Base-by-base conservation (phyloP, 2,329 filamentous ascomycete genomes). In the Neonectria hederae region DNA sequence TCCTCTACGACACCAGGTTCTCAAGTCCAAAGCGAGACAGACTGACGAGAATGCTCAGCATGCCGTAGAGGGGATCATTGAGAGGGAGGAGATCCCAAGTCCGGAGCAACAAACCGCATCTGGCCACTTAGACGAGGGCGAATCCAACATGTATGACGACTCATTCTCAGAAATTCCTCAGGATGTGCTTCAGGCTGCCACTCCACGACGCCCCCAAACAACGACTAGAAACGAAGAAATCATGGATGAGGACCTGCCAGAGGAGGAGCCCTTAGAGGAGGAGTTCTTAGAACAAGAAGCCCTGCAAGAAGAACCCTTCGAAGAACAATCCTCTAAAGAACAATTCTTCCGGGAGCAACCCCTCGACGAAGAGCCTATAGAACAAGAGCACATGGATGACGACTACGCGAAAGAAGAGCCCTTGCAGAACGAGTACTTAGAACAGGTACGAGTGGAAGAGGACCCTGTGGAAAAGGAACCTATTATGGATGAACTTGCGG, bases 81-180 rank as follows among this genome's bases (percentile, higher is more conserved):
- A 55, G 3, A 24, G 10, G 22, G 54, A 54, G 30, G 59, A 63
- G 14, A 45, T 63, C 14, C 26, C 65, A 9, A 59, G 56, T 9
- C 42, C 67, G 45, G 53, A 62, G 28, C 51, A 52, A 14, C 61
- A 17, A 54, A 30, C 48, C 52, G 53, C 35, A 38, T 59, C 71
- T 30, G 64, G 48, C 5, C 51, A 42, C 10, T 55, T 67, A 0
- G 72, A 72, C 3, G 69, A 75, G 2, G 74, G 78, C 2, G 76
- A 79, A 22, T 72, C 76, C 2, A 76, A 75, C 42, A 54, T 74
- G 28, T 85, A 86, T 48, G 83, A 87, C 1, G 86, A 88, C 65
- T 86, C 85, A 0, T 88, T 88, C 67, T 88, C 86, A 0, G 84
- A 86, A 55, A 85, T 88, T 17, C 84, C 86, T 0, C 81, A 84